A percentile compares a stretch with the other conserved stretches of the same genome.
phyloP scores from a whole-genome alignment of 768 basidiomycete genomes.

The Leccinum longicurvipes region DNA sequence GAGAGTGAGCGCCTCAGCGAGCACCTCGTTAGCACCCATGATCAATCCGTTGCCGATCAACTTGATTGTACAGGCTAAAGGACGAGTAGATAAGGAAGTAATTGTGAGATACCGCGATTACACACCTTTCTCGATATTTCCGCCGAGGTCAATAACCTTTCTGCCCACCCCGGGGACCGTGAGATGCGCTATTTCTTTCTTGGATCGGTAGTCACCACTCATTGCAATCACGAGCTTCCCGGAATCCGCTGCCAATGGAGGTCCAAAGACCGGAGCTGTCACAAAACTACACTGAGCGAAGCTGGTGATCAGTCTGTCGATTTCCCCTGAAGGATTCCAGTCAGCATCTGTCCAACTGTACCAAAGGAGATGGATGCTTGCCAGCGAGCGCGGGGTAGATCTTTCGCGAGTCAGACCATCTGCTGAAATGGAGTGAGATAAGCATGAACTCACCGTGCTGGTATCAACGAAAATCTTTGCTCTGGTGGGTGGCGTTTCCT shows the following conservation, averaged over 20 bases:
- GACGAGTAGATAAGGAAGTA: not conserved
- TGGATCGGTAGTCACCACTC: slow-evolving; percentile 78
- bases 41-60: slow-evolving; percentile 79
- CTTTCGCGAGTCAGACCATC: slow-evolving; percentile 29
- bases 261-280: slow-evolving; percentile 74
- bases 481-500: slow-evolving; percentile 42
- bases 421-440: not conserved
- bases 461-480: slow-evolving; percentile 83
- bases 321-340: slow-evolving; percentile 44
- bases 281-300: slow-evolving; percentile 62
- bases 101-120: not conserved
- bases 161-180: slow-evolving; percentile 75
- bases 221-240: slow-evolving; percentile 70
- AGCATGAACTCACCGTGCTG: slow-evolving; percentile 58
- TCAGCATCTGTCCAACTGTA: not conserved
- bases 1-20: slow-evolving; percentile 82
- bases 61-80: slow-evolving; percentile 65
- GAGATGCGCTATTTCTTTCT: slow-evolving; percentile 76
- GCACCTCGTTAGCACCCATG: slow-evolving; percentile 70
- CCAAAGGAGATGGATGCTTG: slow-evolving; percentile 12
- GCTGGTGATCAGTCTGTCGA: slow-evolving; percentile 63
- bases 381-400: slow-evolving; percentile 55
- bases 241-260: slow-evolving; percentile 62
- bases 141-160: slow-evolving; percentile 79
- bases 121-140: slow-evolving; percentile 78